Evolutionary conservation across 2,329 filamentous ascomycete species (phyloP), one percentile per base, ranked within the genome.

Genomic region (Clonostachys chloroleuca): DNA sequence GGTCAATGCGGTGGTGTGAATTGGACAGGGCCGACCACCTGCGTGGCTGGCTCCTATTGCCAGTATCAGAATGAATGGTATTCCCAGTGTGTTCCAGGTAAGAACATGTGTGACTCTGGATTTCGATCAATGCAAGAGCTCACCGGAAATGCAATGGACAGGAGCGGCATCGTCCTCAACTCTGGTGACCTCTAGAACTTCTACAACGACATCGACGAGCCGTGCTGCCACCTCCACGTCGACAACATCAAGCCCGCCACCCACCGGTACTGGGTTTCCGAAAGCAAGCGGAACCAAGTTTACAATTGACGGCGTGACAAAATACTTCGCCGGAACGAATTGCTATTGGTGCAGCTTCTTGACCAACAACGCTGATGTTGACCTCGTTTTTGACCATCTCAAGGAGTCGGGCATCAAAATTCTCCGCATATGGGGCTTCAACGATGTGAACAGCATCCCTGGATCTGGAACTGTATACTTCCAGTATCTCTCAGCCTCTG

Each of bases 341-440:
- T 67, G 72, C 39, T 81, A 80, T 63, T 81, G 77, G 74, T 70
- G 79, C 43, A 63, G 65, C 12, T 76, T 78, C 52, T 55, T 73
- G 40, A 75, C 68, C 54, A 74, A 75, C 47, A 68, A 79, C 51
- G 67, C 62, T 8, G 79, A 84, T 55, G 71, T 83, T 13, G 77
- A 83, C 52, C 63, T 65, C 14, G 63, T 69, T 9, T 62, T 78
- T 40, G 61, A 68, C 46, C 69, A 78, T 53, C 58, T 81, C 12
- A 58, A 67, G 42, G 53, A 64, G 37, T 73, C 77, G 3, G 77
- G 77, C 0, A 71, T 75, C 50, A 81, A 79, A 58, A 75, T 84
- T 49, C 66, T 83, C 34, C 72, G 81, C 14, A 69, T 83, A 43
- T 83, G 80, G 81, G 79, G 80, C 5, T 84, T 84, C 67, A 82